These are phyloP conservation scores for Leishmania arabica DNA, from an alignment of 208 protist species.

Conservation along the genomic window DNA sequence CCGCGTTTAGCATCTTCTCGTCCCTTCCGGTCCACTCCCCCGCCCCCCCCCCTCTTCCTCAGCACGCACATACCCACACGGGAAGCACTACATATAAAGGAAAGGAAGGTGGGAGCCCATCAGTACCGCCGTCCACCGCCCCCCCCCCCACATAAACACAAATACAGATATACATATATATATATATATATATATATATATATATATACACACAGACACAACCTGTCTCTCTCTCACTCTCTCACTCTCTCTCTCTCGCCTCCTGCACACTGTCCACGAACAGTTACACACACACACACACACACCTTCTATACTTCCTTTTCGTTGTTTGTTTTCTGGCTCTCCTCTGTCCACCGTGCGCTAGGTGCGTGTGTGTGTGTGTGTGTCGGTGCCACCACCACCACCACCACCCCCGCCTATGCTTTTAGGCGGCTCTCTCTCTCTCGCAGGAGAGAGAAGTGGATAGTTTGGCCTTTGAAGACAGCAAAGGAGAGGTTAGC, in stretches of 20 bases:
- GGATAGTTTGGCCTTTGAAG: neutral
- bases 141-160: no score
- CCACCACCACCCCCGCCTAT: no score
- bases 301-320: neutral
- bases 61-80: neutral
- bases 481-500: no score
- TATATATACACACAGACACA: no score
- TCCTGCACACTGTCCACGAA: neutral
- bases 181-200: neutral
- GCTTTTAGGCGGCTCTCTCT: no score
- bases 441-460: neutral
- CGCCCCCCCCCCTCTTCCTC: neutral
- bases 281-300: neutral
- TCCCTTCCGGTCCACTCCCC: no score
- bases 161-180: neutral
- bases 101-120: neutral
- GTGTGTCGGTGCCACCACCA: no score
- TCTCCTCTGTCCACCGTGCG: no score
- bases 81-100: neutral
- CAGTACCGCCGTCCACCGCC: no score
- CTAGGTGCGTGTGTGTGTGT: no score
- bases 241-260: neutral
- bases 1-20: no score
- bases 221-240: no score
- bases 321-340: neutral